Percentiles rank a stretch among this genome's conserved stretches.
These are phyloP conservation scores for Letharia lupina DNA, from an alignment of 495 filamentous ascomycete species.

Conservation along the genomic window DNA sequence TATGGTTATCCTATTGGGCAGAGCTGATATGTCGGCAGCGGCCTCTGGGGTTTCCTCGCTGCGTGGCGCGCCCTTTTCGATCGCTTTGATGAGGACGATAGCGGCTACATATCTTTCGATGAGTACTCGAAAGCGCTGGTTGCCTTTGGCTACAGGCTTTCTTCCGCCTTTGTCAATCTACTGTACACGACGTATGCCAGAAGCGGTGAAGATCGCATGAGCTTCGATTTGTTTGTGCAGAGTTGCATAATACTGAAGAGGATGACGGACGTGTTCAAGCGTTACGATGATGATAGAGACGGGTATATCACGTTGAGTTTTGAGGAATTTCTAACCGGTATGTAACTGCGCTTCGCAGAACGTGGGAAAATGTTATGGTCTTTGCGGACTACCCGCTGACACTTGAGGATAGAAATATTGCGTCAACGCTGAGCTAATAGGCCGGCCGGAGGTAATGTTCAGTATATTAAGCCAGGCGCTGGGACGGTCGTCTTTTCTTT, in stretches of 20 bases:
- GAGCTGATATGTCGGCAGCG: conserved; percentile 32
- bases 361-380: background rate
- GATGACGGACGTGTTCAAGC: conserved; percentile 99
- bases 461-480: background rate
- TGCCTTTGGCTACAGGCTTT: conserved; percentile 90
- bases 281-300: conserved; percentile 93
- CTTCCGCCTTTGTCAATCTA: conserved; percentile 68
- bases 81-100: conserved; percentile 83
- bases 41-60: conserved; percentile 88
- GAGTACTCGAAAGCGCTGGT: conserved; percentile 90
- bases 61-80: conserved; percentile 93
- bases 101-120: conserved; percentile 72
- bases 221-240: conserved; percentile 96
- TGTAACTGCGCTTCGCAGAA: conserved; percentile 10
- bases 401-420: conserved; percentile 2
- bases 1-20: background rate
- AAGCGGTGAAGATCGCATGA: conserved; percentile 58
- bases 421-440: conserved; percentile 13
- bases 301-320: conserved; percentile 81
- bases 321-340: conserved; percentile 68
- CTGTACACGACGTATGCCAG: conserved; percentile 66
- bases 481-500: background rate
- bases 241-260: conserved; percentile 91
- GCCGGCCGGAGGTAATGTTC: background rate
- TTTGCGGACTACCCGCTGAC: background rate